These are phyloP conservation scores for Eustoma russellianum DNA, from an alignment of 257 asterid genomes.

Conservation along the genomic window DNA sequence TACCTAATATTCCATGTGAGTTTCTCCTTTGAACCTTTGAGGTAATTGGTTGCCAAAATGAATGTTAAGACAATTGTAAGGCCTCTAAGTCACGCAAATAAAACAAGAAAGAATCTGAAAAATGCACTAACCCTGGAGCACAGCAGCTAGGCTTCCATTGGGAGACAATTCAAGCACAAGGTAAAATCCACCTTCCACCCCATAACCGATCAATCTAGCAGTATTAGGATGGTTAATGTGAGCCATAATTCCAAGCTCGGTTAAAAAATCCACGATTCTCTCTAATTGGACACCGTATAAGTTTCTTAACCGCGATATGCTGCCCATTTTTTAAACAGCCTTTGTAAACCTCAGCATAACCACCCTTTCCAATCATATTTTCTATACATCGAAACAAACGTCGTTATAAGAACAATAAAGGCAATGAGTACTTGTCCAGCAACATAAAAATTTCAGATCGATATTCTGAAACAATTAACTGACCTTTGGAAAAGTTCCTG, in stretches of 20 bases:
- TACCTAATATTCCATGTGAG: conserved; percentile 64
- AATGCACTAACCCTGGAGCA: conserved; percentile 78
- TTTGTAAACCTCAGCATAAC: conserved; percentile 85
- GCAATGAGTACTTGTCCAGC: background rate
- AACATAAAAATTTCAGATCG: no score
- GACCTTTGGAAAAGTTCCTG: conserved; percentile 65
- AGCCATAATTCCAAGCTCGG: conserved; percentile 96
- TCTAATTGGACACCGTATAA: conserved; percentile 57
- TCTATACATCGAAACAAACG: conserved; percentile 19
- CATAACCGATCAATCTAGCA: conserved; percentile 84
- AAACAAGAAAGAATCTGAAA: background rate
- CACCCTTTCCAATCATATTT: conserved; percentile 81
- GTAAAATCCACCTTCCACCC: conserved; percentile 80
- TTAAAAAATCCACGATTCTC: conserved; percentile 59
- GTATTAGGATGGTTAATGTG: conserved; percentile 93
- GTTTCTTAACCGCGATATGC: conserved; percentile 74
- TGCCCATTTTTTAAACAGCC: conserved; percentile 63
- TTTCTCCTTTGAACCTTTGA: conserved; percentile 56
- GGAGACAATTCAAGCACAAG: conserved; percentile 95
- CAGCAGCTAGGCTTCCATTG: conserved; percentile 79
- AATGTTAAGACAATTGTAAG: conserved; percentile 1
- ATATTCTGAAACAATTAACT: background rate
- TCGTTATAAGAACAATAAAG: background rate
- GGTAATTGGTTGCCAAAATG: background rate
- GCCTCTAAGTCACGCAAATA: background rate